Conservation (phyloP, 179 eudicot genomes). For the Beta lomatogona region DNA sequence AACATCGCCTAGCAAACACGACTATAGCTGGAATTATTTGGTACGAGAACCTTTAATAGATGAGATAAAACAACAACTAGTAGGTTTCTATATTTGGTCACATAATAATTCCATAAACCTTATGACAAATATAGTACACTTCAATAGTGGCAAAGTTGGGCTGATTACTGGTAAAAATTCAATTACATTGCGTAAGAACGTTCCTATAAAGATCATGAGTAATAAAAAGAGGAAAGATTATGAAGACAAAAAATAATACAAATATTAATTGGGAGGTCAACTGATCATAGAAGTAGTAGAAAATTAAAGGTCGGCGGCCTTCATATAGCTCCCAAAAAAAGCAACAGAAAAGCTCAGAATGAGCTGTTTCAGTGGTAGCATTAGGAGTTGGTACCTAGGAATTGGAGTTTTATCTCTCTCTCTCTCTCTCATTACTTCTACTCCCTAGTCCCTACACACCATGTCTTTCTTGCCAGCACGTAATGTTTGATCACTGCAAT, state of each 20-base stretch:
- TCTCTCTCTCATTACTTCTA: not conserved
- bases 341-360: constrained; percentile 9
- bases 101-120: too few relatives aligned
- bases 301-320: constrained; percentile 5
- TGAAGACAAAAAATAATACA: not conserved
- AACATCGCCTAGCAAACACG: too few relatives aligned
- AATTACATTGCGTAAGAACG: not conserved
- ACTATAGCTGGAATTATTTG: too few relatives aligned
- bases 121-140: not conserved
- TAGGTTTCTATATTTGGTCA: too few relatives aligned
- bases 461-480: not conserved
- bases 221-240: not conserved
- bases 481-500: not conserved
- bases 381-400: constrained; percentile 11
- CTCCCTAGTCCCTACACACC: not conserved
- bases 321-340: constrained; percentile 3
- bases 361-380: constrained; percentile 13
- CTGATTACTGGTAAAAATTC: too few relatives aligned
- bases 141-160: too few relatives aligned
- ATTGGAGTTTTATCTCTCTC: constrained; percentile 1
- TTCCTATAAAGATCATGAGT: not conserved
- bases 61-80: too few relatives aligned
- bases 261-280: not conserved
- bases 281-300: not conserved
- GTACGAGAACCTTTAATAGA: too few relatives aligned